phyloP scores from a whole-genome alignment of 345 rosid genomes.

The Microthlaspi erraticum region DNA sequence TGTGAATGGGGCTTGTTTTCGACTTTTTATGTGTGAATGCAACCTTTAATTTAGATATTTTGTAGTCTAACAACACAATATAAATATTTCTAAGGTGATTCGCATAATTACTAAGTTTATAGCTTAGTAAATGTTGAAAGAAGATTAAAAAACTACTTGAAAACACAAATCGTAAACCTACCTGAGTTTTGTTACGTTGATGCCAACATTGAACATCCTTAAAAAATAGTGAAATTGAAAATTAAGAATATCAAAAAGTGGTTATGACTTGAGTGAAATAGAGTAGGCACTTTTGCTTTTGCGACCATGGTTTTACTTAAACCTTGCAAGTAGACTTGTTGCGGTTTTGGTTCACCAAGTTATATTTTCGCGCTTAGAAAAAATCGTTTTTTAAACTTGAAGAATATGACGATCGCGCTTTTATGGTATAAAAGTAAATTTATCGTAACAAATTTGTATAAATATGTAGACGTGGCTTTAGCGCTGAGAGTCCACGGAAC shows the following conservation, averaged over 20 bases:
- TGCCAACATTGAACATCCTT: constrained; percentile 13
- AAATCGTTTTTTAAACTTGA: no score
- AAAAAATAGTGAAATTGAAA: constrained; percentile 6
- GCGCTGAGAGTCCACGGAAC: constrained; percentile 21
- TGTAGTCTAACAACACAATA: no score
- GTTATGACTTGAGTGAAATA: constrained; percentile 9
- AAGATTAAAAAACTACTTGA: no score
- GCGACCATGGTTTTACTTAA: constrained; percentile 40
- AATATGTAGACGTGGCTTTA: constrained; percentile 6
- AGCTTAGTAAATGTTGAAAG: no score
- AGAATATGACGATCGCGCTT: no score
- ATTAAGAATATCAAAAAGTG: constrained; percentile 10
- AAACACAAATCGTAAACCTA: no score
- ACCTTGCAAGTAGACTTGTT: constrained; percentile 21
- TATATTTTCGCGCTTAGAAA: no score
- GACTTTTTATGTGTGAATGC: background rate
- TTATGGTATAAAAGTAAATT: background rate
- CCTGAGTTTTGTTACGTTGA: constrained; percentile 14
- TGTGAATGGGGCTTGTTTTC: constrained; percentile 1
- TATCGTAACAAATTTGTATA: background rate
- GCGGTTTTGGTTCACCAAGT: constrained; percentile 31
- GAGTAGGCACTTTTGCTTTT: background rate
- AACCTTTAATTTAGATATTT: background rate
- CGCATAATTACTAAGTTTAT: no score
- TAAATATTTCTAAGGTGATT: no score